Percentiles rank a stretch among this genome's conserved stretches.
phyloP scores from a whole-genome alignment of 306 rosid species.

The Biancaea sappan region DNA sequence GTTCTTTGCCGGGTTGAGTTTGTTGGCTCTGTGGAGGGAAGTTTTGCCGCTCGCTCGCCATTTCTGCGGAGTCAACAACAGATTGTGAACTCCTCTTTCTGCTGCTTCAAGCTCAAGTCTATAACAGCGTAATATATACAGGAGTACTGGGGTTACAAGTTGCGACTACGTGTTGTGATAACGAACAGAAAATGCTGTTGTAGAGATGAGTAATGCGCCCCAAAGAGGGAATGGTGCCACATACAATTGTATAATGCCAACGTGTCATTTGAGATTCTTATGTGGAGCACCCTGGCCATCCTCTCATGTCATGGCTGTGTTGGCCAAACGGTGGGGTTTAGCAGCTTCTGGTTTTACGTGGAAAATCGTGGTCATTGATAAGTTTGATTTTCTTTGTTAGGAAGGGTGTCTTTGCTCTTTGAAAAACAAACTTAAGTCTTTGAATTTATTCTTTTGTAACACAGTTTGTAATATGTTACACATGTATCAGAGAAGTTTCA shows the following conservation, averaged over 20 bases:
- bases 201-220: conserved; percentile 16
- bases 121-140: neutral
- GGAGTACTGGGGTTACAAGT: neutral
- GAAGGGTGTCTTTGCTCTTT: no score
- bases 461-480: no score
- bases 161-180: conserved; percentile 19
- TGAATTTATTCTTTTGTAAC: no score
- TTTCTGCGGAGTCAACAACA: conserved; percentile 24
- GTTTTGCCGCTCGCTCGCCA: conserved; percentile 41
- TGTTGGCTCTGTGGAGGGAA: conserved; percentile 59
- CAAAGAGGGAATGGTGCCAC: conserved; percentile 38
- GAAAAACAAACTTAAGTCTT: no score
- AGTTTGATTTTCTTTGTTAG: no score
- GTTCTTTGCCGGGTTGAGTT: conserved; percentile 59
- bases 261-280: conserved; percentile 26
- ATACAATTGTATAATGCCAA: conserved; percentile 31
- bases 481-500: no score
- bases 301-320: neutral
- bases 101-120: neutral
- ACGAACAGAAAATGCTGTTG: conserved; percentile 5
- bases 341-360: conserved; percentile 10
- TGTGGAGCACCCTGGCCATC: neutral
- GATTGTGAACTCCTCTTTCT: neutral
- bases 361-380: no score
- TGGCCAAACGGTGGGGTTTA: conserved; percentile 37